Conservation (phyloP, 108 stramenopile genomes). For the Licmophora abbreviata region DNA sequence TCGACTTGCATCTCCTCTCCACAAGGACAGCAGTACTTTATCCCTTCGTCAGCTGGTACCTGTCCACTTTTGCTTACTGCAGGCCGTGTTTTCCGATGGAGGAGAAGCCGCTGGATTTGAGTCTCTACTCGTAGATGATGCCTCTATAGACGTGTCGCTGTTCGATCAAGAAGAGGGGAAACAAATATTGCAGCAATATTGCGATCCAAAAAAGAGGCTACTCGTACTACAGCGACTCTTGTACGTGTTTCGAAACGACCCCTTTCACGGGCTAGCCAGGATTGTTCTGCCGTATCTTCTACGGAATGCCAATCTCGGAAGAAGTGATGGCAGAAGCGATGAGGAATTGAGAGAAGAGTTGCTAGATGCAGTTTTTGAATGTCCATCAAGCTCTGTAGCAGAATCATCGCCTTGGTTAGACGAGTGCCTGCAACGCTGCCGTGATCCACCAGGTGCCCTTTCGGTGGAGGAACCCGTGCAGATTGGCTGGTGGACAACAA, state of each 20-base stretch:
- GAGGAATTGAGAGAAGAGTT: slow-evolving; percentile 11
- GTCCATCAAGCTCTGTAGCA: not conserved
- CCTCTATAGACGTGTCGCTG: no score
- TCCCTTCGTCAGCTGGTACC: slow-evolving; percentile 1
- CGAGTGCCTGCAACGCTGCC: no score
- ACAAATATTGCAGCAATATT: not conserved
- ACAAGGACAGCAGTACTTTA: no score
- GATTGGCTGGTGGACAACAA: not conserved
- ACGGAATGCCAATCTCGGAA: not conserved
- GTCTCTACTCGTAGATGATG: no score
- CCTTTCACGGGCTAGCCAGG: not conserved
- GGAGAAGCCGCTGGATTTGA: no score
- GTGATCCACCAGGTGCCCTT: no score
- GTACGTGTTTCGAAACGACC: not conserved
- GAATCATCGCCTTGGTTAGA: not conserved
- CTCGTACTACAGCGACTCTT: not conserved
- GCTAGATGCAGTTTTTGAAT: slow-evolving; percentile 10
- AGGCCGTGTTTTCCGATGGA: not conserved
- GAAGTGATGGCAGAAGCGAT: not conserved
- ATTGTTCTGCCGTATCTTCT: not conserved
- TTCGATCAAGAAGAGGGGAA: no score
- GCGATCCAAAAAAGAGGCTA: not conserved
- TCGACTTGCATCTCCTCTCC: no score
- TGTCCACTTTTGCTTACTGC: not conserved
- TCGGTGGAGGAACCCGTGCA: no score